Base-by-base conservation (phyloP, 768 basidiomycete species). In the Suillus sp. region DNA sequence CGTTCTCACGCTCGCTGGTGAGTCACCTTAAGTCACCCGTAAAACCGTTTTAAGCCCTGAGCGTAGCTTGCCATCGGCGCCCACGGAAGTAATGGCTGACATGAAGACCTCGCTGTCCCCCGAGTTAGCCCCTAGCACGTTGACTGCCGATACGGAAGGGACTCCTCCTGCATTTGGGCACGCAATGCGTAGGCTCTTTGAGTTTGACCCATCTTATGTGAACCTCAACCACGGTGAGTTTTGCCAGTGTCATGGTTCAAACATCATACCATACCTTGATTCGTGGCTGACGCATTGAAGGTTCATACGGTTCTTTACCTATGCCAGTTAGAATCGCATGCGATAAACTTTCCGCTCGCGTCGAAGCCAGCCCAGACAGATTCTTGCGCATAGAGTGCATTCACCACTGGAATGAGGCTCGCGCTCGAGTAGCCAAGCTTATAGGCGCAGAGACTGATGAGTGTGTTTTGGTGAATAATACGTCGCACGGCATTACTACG, bases 181-280 rank as follows among this genome's bases (percentile, higher is more conserved):
- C 68, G 77, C 74, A 7, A 71, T 84, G 67, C 82, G 79, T 60
- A 32, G 58, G 35, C 47, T 62, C 22, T 61, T 62, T 16, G 27
- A 48, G 20, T 13, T 35, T 11, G 68, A 40, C 34, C 35, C 85
- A 5, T 78, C 79, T 45, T 90, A 89, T 63, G 70, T 86, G 54
- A 88, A 90, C 67, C 75, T 91, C 58, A 90, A 91, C 68, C 78
- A 86, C 59, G 90, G 90, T 87, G 59, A 37, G 78, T 51, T 40
- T 18, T 20, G 40, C 5, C 18, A 7, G 13, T 8, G 27, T 30
- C 9, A 20, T 8, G 7, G 4, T 45, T 50, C 47, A 50, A 16
- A 6, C 20, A 18, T 16, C 25, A 51, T 18, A 4, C 27, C 3
- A 8, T 9, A 20, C 30, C 50, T 30, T 32, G 18, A 20, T 32